Conservation (phyloP, 2,329 filamentous ascomycete species). For the Colletotrichum lentis region DNA sequence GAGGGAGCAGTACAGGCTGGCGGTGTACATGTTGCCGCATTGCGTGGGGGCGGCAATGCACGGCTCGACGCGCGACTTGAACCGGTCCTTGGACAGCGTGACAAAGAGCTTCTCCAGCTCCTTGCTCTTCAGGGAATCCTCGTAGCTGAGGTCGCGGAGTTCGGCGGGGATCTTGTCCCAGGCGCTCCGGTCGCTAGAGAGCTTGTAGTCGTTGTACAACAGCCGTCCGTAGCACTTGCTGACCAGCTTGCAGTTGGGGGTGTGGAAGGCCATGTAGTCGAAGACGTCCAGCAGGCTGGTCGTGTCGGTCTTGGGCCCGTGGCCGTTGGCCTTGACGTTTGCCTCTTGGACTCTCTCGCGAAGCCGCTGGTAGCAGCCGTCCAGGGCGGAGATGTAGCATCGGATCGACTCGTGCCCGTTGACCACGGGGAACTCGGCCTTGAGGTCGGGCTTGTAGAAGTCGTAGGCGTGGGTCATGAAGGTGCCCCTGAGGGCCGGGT, state of each 20-base stretch:
- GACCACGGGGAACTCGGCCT: constrained; percentile 85
- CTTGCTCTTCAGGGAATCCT: too few species aligned
- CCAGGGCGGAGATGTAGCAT: constrained; percentile 83
- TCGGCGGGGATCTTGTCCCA: too few species aligned
- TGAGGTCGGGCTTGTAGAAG: constrained; percentile 89
- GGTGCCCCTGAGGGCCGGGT: constrained; percentile 79
- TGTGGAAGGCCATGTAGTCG: constrained; percentile 65
- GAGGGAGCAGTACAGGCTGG: constrained; percentile 66
- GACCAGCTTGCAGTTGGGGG: constrained; percentile 86
- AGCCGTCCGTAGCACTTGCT: constrained; percentile 86
- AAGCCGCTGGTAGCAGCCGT: constrained; percentile 81
- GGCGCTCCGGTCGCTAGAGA: too few species aligned
- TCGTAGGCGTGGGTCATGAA: constrained; percentile 88
- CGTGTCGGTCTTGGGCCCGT: constrained; percentile 29
- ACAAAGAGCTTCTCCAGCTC: too few species aligned
- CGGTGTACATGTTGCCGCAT: constrained; percentile 59
- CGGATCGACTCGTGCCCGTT: constrained; percentile 83
- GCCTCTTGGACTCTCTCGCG: constrained; percentile 63
- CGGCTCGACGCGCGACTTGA: too few species aligned
- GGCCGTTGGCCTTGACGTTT: constrained; percentile 61
- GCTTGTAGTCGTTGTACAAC: constrained; percentile 80
- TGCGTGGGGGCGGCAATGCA: too few species aligned
- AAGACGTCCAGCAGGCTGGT: too few species aligned
- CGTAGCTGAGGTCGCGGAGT: too few species aligned
- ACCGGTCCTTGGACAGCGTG: too few species aligned